These are phyloP conservation scores for Poteriospumella lacustris DNA, from an alignment of 108 stramenopile species.

Conservation along the genomic window DNA sequence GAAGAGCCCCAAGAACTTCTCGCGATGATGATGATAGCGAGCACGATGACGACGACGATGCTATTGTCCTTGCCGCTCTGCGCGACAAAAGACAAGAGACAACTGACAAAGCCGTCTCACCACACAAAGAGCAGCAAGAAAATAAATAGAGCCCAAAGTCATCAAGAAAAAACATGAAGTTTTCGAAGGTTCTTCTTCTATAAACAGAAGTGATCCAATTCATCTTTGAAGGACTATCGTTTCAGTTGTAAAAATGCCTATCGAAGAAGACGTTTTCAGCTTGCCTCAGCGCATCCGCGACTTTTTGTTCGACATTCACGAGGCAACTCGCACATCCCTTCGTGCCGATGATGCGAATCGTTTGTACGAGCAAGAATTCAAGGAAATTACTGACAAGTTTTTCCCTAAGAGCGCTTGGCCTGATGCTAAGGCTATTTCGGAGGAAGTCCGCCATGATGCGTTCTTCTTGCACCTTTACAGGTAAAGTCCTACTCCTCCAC, in stretches of 20 bases:
- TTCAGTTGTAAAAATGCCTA: neutral
- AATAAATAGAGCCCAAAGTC: too few species aligned
- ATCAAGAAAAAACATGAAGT: too few species aligned
- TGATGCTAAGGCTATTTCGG: conserved; percentile 63
- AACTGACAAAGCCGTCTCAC: too few species aligned
- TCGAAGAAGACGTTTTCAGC: neutral
- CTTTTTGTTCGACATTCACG: conserved; percentile 86
- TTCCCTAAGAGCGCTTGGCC: conserved; percentile 76
- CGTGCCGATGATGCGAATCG: conserved; percentile 3
- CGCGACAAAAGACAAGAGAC: too few species aligned
- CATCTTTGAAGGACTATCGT: too few species aligned
- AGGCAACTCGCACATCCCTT: conserved; percentile 41
- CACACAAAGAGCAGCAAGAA: too few species aligned
- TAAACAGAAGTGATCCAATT: too few species aligned
- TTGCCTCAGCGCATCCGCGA: conserved; percentile 41
- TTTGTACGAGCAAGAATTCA: conserved; percentile 27
- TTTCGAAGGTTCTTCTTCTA: too few species aligned
- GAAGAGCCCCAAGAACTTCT: too few species aligned
- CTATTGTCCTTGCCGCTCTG: too few species aligned
- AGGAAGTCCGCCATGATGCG: conserved; percentile 40
- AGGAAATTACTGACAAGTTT: conserved; percentile 53
- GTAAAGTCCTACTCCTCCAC: neutral
- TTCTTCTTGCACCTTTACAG: conserved; percentile 31
- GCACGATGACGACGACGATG: too few species aligned
- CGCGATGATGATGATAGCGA: too few species aligned